Evolutionary conservation across 306 rosid species (phyloP), one percentile per base, ranked within the genome.

Genomic region (Medicago ruthenica): DNA sequence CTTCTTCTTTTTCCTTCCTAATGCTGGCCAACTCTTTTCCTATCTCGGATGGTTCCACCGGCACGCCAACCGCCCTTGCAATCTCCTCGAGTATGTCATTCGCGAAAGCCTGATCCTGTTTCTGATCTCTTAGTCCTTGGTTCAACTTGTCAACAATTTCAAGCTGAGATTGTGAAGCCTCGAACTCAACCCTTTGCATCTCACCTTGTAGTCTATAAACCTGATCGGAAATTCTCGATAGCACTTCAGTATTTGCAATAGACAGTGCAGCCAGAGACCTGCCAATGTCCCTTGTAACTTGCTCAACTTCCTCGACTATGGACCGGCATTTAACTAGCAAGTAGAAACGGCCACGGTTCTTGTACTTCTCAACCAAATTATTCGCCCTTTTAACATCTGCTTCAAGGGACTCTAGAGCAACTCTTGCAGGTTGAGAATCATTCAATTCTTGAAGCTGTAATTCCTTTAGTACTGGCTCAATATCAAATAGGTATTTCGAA

Each of bases 101-200:
- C 10, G 97, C 97, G 34, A 92, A 90, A 86, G 83, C 88, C 63
- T 87, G 96, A 75, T 88, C 92, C 3, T n/a, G 86, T 50, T 85
- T 88, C 84, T 90, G 93, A 51, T 88, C 96, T 71, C 63, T 70
- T 11, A 92, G 87, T 59, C 88, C 97, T 64, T 88, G 89, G 51
- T 83, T 70, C 70, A 92, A 83, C 83, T 83, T 90, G 70, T 90
- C 96, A 68, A 84, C 87, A 73, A 90, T 82, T 60, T 86, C 92
- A 64, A 86, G 86, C 83, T 84, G 90, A 69, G 90, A 81, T 11
- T 78, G 86, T 0, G 96, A 84, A 45, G 89, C 90, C 87, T 90
- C 96, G 12, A 90, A 86, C 69, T 88, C 92, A 75, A 88, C 97
- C 75, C 91, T 87, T 70, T 92, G 96, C 97, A 92, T 92, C 84